Evolutionary conservation across 805 yeast genomes (phyloP), one percentile per base, ranked within the genome.

Genomic region (Zygoascus bituminiphila): DNA sequence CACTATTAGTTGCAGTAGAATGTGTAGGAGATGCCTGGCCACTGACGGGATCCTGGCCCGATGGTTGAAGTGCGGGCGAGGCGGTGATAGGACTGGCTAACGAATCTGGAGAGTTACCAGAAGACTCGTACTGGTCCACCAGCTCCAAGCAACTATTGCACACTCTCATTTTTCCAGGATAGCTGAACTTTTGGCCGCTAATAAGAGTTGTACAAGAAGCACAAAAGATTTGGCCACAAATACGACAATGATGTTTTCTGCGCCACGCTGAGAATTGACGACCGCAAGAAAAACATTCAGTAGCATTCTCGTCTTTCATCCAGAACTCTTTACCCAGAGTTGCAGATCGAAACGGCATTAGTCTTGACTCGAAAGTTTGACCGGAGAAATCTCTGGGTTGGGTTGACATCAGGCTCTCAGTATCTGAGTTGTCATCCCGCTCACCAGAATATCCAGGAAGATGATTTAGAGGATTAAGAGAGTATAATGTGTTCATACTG

Each of bases 171-270:
- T 75, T 81, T 17, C 89, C 94, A 22, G 71, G 71, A 55, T 75
- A 71, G 37, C 80, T 75, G 70, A 86, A 73, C 62, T 72, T 72
- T 45, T 78, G 75, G 44, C 93, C 87, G 51, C 84, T 59, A 58
- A 87, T 68, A 58, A 88, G 76, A 2, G 77, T 67, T 0, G 96
- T 87, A 64, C 98, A 91, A 8, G 75, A 73, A 40, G 84, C 75
- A 64, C 98, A 91, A 61, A 89, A 91, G 44, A 91, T 89, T 63
- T 89, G 96, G 2, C 98, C 98, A 66, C 98, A 91, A 31, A 91
- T 81, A 47, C 98, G 71, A 61, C 98, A 91, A 65, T 91, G 98
- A 62, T 91, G 98, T 55, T 86, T 84, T 56, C 98, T 72, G 62
- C 96, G 70, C 66, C 88, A 89, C 5, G 46, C 38, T 17, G 84